Evolutionary conservation across 768 basidiomycete genomes (phyloP).

Genomic region (Leccinum incarnatum): DNA sequence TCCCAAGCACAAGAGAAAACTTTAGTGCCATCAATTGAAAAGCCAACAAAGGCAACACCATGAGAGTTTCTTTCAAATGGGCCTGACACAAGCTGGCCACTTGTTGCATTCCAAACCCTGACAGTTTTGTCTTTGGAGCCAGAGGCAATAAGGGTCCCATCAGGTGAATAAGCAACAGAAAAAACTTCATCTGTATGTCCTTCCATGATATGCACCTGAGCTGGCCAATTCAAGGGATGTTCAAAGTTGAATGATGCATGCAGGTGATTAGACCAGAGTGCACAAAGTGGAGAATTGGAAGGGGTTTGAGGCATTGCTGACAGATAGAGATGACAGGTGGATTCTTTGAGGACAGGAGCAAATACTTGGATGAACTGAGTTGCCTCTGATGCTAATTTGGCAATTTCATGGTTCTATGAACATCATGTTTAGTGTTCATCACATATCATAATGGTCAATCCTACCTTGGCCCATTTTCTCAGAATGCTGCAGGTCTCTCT

Average conservation of each 20-base stretch:
- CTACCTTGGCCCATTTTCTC: background rate
- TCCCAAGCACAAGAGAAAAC: background rate
- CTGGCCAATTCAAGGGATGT: background rate
- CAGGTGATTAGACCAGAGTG: no score
- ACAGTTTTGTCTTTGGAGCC: background rate
- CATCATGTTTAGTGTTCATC: no score
- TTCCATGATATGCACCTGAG: background rate
- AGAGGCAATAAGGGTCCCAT: background rate
- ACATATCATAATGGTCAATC: background rate
- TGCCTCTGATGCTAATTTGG: no score
- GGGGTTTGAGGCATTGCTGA: no score
- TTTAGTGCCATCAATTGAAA: background rate
- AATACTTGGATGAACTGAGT: no score
- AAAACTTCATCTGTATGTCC: no score
- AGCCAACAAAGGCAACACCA: background rate
- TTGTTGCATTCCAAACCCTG: background rate
- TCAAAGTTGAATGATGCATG: no score
- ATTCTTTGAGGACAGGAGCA: no score
- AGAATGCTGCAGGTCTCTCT: background rate
- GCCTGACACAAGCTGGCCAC: background rate
- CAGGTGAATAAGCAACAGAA: no score
- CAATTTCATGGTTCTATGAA: no score
- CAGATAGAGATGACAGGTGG: no score
- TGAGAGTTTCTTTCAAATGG: background rate
- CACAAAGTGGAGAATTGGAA: no score